Evolutionary conservation across 2,329 filamentous ascomycete genomes (phyloP), one percentile per base, ranked within the genome.

Genomic region (Penicillium frequentans): DNA sequence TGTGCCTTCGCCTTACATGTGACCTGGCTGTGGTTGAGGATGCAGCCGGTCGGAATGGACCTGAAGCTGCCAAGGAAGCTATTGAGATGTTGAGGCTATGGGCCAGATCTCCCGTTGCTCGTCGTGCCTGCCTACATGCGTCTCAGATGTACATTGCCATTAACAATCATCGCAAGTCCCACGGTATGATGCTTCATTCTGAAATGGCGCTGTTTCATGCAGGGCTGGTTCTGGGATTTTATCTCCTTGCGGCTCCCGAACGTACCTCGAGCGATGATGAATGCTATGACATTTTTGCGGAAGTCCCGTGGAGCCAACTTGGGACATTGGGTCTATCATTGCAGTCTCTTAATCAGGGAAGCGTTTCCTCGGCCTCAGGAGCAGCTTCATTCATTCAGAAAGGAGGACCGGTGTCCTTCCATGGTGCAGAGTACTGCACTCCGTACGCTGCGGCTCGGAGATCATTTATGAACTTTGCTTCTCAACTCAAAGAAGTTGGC

Each of bases 21-120:
- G 14, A 35, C 10, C 14, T 35, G 11, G 33, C 5, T 14, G 33
- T 35, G 3, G 14, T 35, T 63, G 93, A 93, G 13, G 87, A 77
- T 63, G 87, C 86, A 21, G 85, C 85, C 14, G 87, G 84, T 68
- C 78, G 82, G 55, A 65, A 82, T 74, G 75, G 82, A 58, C 61
- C 68, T 55, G 70, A 68, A 61, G 63, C 44, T 70, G 73, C 52
- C 5, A 35, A 14, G 14, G 33, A 9, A 16, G 33, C 33, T 5
- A 5, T 35, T 35, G 33, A 35, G 13, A 13, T 9, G 10, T 14
- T 35, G 14, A 35, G 33, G 14, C 10, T 35, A 35, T 35, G 33
- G 33, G 33, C 33, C 33, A 16, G 13, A 13, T 14, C 33, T 2
- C 33, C 10, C 5, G 14, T 5, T 16, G 33, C 11, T 13, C 33